Evolutionary conservation across 2,329 filamentous ascomycete species (phyloP), one percentile per base, ranked within the genome.

Genomic region (Fusarium musae): DNA sequence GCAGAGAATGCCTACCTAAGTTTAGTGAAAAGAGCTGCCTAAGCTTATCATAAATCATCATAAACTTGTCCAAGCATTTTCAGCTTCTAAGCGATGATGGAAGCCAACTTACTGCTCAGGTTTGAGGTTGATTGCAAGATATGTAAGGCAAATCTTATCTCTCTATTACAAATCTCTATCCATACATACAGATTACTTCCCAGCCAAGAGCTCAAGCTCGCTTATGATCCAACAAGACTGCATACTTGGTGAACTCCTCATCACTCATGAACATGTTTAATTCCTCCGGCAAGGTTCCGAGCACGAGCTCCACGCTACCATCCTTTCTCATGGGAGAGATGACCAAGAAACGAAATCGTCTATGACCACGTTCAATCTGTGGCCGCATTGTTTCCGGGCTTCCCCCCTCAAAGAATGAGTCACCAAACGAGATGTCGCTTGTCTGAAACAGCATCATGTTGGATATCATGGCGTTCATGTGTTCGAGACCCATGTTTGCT

Each of bases 391-490:
- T 34, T 9, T 65, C 63, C 1, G 63, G 59, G 16, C 59, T 65
- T 13, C 63, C 63, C 3, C 63, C 59, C 3, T 49, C 47, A 26
- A 65, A 65, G n/a, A 64, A 65, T 0, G 59, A 64, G 23, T 36
- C 28, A 19, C 59, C 63, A 26, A 65, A 65, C 6, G 63, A 64
- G 10, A 65, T 19, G 2, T 65, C 63, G 17, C 40, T 65, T 4
- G 59, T 64, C 11, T 65, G 59, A 9, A 65, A 65, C 2, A 65
- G 21, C 59, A 64, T 64, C 63, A 65, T 56, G 13, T 65, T 65
- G 3, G 63, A 65, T 0, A 65, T 65, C 63, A 65, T 65, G 5
- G 47, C 63, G 2, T 65, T 36, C 63, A 65, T 65, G 6, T 64
- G 63, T 6, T 65, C 63, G 10, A 65, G 40, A 9, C 63, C 59